A percentile compares a stretch with the other conserved stretches of the same genome.
Conservation (phyloP, 768 basidiomycete species). For the Megacollybia marginata region DNA sequence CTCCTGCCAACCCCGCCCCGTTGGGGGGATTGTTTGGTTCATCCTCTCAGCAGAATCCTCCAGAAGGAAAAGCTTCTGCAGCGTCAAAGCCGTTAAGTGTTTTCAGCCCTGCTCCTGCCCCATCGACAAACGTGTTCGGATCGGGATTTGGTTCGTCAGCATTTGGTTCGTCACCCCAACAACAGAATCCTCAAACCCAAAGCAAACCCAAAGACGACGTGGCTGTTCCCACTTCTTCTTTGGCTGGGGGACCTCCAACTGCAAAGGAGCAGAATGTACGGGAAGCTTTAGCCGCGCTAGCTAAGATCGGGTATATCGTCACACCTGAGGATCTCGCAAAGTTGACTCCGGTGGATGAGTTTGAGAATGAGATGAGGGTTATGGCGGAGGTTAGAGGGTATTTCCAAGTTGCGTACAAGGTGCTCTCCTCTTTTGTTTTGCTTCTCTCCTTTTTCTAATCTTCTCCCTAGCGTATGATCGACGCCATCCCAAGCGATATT, state of each 20-base stretch:
- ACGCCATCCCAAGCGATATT: constrained; percentile 29
- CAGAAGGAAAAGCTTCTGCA: no score
- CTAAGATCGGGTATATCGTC: constrained; percentile 21
- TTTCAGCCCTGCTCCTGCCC: no score
- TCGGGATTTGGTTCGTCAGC: no score
- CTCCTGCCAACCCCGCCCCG: no score
- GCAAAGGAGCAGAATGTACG: constrained; percentile 16
- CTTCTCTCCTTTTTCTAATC: background rate
- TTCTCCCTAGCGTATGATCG: constrained; percentile 32
- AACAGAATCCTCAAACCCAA: background rate
- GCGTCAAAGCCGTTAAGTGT: no score
- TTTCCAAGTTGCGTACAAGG: constrained; percentile 41
- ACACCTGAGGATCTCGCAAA: constrained; percentile 22
- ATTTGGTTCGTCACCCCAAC: background rate
- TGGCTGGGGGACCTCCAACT: no score
- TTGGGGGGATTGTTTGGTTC: no score
- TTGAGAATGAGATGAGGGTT: constrained; percentile 32
- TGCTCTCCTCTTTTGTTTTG: constrained; percentile 5
- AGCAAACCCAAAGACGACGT: background rate
- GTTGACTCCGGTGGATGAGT: constrained; percentile 25
- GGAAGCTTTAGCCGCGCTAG: constrained; percentile 18
- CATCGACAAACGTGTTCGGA: no score
- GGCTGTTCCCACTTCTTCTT: no score
- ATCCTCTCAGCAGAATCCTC: no score
- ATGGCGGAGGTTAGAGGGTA: constrained; percentile 39